Base-by-base conservation (phyloP, 768 basidiomycete species). In the Sutorius australiensis region DNA sequence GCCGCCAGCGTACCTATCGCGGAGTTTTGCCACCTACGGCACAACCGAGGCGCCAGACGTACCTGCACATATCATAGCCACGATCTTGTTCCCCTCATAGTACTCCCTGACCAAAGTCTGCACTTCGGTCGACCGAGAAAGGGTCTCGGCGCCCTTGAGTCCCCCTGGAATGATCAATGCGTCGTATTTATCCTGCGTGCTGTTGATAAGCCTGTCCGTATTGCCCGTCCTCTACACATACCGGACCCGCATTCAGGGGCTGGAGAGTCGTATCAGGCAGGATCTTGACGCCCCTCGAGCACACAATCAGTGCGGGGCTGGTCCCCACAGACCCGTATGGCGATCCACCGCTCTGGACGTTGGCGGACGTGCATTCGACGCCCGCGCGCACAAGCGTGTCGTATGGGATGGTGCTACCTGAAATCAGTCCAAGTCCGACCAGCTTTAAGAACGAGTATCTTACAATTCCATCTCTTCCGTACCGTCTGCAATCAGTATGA, bases 61-160 rank as follows among this genome's bases (percentile, higher is more conserved):
- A 84, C 89, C 89, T 46, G 90, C 90, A 61, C 90, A 92, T 42
- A 92, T 89, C 89, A 92, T 90, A 1, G 83, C 90, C 24, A 92
- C 85, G 41, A 87, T 64, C 17, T 65, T 71, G 21, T 56, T 60
- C 4, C 55, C 48, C 8, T 71, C 57, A 8, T 71, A 65, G 60
- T 82, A 91, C 19, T 74, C 68, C 50, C 76, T 73, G 12, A 92
- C 78, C 10, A 90, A 74, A 0, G 75, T 72, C 63, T 91, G 87
- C 2, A 92, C 86, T 2, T 68, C 72, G 17, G 70, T 60, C 48
- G 76, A 82, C 30, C 73, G 72, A 0, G 89, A 81, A 39, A 92
- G 81, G 0, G 83, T 87, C 46, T 86, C 81, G 0, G 90, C 87
- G 11, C 90, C 90, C 64, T 83, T 81, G 7, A 87, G 80, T 6